These are phyloP conservation scores for Xerophyta viscosa DNA, from an alignment of 106 monocot species.

Conservation along the genomic window DNA sequence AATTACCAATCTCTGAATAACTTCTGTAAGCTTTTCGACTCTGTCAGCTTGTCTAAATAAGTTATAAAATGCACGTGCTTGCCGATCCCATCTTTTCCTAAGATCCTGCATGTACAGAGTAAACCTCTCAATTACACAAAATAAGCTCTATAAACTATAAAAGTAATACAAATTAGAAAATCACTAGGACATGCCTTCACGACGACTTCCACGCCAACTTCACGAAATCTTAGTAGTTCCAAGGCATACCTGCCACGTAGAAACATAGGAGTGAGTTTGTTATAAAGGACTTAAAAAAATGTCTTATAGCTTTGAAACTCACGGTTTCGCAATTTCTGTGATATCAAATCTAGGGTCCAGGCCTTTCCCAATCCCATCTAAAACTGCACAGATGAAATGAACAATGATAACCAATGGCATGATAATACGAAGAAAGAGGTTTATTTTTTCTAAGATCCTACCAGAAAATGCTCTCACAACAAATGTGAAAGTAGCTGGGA, in stretches of 20 bases:
- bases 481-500: constrained; percentile 99
- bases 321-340: constrained; percentile 99
- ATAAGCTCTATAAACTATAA: neutral
- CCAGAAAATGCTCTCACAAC: constrained; percentile 99
- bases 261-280: too few relatives aligned
- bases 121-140: neutral
- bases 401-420: neutral
- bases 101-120: constrained; percentile 45
- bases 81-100: constrained; percentile 91
- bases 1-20: constrained; percentile 86
- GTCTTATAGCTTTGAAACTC: constrained; percentile 20
- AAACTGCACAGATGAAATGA: constrained; percentile 41
- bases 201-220: constrained; percentile 91
- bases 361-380: constrained; percentile 98
- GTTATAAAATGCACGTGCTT: constrained; percentile 79
- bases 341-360: constrained; percentile 99
- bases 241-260: constrained; percentile 95
- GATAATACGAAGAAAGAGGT: neutral
- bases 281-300: too few relatives aligned
- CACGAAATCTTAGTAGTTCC: constrained; percentile 86
- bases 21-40: constrained; percentile 88
- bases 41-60: constrained; percentile 91
- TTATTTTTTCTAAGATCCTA: constrained; percentile 12
- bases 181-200: constrained; percentile 52
- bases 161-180: constrained; percentile 4